Conservation (phyloP, 345 rosid species). For the Pistacia integerrima region DNA sequence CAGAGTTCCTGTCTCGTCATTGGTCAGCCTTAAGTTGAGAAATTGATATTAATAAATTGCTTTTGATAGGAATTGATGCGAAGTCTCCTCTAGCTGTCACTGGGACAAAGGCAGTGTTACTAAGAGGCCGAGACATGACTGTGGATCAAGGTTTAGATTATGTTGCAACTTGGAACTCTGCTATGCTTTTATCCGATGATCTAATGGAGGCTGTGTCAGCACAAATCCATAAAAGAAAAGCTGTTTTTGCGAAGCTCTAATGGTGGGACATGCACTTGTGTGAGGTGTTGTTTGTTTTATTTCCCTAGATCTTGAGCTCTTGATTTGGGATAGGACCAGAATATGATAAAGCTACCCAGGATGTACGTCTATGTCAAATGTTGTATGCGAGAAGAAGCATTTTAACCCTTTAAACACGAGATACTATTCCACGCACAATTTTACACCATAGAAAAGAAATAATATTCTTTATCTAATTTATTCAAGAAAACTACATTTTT, state of each 20-base stretch:
- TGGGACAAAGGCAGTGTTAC: conserved; percentile 76
- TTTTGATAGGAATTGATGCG: conserved; percentile 56
- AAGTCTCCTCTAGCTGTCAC: conserved; percentile 78
- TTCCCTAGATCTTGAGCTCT: not conserved
- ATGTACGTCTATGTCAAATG: not conserved
- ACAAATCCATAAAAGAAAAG: conserved; percentile 47
- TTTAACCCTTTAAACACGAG: too few species aligned
- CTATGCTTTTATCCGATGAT: conserved; percentile 73
- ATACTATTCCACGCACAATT: too few species aligned
- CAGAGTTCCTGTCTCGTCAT: not conserved
- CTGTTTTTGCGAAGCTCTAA: conserved; percentile 75
- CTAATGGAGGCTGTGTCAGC: conserved; percentile 65
- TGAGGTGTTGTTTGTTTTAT: not conserved
- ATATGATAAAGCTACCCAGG: not conserved
- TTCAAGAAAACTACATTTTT: too few species aligned
- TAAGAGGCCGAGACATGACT: conserved; percentile 71
- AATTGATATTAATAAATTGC: not conserved
- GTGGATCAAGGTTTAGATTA: conserved; percentile 86
- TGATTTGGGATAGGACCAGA: not conserved
- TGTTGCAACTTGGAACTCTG: conserved; percentile 84
- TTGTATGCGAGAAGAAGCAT: not conserved
- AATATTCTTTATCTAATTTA: too few species aligned
- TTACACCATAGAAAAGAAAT: too few species aligned
- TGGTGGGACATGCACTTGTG: not conserved
- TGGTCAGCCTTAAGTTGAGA: not conserved